Percentiles rank a stretch among this genome's conserved stretches.
phyloP scores from a whole-genome alignment of 2,329 filamentous ascomycete species.

The Aspergillus bombycis region DNA sequence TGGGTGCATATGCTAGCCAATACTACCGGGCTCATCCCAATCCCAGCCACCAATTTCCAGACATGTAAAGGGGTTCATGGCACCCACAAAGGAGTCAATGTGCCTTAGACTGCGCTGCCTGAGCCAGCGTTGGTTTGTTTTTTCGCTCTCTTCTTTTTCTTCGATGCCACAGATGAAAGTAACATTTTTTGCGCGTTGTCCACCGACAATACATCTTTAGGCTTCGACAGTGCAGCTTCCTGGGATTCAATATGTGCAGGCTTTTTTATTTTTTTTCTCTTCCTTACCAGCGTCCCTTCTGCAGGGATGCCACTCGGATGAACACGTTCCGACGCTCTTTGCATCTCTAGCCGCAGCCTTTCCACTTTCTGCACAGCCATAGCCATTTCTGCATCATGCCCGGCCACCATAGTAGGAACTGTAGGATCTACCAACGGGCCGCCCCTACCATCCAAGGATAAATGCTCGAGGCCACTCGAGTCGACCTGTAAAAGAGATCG shows the following conservation, averaged over 20 bases:
- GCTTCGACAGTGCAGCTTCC: neutral
- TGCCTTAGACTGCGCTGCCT: neutral
- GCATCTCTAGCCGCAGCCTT: constrained; percentile 81
- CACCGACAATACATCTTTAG: neutral
- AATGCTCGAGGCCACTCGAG: constrained; percentile 75
- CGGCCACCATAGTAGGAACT: constrained; percentile 66
- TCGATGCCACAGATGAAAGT: neutral
- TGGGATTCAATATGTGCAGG: neutral
- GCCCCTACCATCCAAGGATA: constrained; percentile 65
- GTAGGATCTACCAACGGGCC: constrained; percentile 21
- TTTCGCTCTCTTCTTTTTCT: neutral
- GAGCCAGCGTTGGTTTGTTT: neutral
- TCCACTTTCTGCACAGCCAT: constrained; percentile 89
- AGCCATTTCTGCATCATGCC: constrained; percentile 86
- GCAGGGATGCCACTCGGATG: constrained; percentile 51
- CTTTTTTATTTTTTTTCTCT: constrained; percentile 53
- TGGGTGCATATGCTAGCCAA: neutral
- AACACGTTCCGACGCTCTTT: constrained; percentile 52
- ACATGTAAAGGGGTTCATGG: neutral
- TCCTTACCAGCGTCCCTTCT: constrained; percentile 59
- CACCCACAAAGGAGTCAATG: neutral
- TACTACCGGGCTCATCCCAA: neutral
- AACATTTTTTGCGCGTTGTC: neutral
- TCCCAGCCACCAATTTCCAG: neutral
- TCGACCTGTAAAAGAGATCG: constrained; percentile 81